Evolutionary conservation across 177 flowering plant genomes (phyloP), one percentile per base, ranked within the genome.

Genomic region (Vitis hybrid): DNA sequence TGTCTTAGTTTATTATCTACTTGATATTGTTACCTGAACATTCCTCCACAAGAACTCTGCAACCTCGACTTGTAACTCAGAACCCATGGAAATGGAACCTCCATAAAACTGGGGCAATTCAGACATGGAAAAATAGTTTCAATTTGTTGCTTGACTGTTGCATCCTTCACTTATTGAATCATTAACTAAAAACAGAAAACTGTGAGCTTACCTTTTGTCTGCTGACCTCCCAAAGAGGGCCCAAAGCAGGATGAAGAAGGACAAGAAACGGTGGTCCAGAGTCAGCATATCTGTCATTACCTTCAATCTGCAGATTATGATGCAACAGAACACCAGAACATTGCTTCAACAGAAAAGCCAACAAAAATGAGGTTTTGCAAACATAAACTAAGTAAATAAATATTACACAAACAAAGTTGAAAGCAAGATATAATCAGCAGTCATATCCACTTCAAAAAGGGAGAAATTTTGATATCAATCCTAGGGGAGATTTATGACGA

Each of bases 221-320:
- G 13, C 88, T 83, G 74, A 95, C 88, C 80, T 92, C 95, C 99
- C 97, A 95, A 70, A 92, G 87, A 48, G 97, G 97, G 23, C 99
- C 99, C 65, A 95, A 85, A 71, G 97, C 95, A 76, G 99, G 99
- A 81, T 95, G 97, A 26, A 95, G 89, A 72, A 92, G 82, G 66
- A 95, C 83, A 52, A 95, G 83, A 77, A 79, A 92, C 57, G 99
- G 98, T 39, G 98, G 99, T 75, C 88, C 94, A 81, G 88, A 84
- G 63, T 85, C 77, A 58, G 75, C 68, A 76, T 95, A 92, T 19
- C 78, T 79, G 32, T 79, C 83, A 73, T 92, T 92, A 70, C 79
- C 81, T 79, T 80, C 91, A 63, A 95, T 79, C 99, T 95, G 82
- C 72, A 70, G 23, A 65, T 56, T 2, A 73, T 17, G 23, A 66